Base-by-base conservation (phyloP, 257 asterid species). In the Solanum megistacrolobum region DNA sequence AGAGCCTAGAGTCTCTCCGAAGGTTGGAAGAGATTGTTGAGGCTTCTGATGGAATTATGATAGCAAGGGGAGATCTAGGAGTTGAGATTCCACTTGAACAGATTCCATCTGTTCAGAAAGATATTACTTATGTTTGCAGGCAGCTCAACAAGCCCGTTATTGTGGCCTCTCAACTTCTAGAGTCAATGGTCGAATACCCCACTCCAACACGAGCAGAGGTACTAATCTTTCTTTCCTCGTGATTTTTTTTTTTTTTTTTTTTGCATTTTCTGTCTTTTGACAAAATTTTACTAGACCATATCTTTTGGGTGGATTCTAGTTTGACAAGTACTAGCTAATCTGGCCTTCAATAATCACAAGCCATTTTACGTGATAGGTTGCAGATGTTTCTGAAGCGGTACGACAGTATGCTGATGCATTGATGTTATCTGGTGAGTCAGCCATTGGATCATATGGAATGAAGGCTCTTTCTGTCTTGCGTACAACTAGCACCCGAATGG, bases 41-140 rank as follows among this genome's bases (percentile, higher is more conserved):
- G 84, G 95, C 96, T 88, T 95, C 98, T 5, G 96, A 96, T 89
- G 98, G 98, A 41, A 92, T 95, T 90, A 95, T 96, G 98, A 95
- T 94, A 60, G 98, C 98, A n/a, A 92, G 98, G 91, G 98, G 98
- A 75, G 98, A 96, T 91, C 98, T 96, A 76, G 98, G 98, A 83
- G 98, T 95, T 58, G 98, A 96, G 89, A 92, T 96, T 83, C 98
- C 98, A 62, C 91, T 95, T 12, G 98, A 94, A 90, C 96, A 95
- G 93, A 95, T 96, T 65, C 98, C 98, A 21, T 87, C 95, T 21
- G 94, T 94, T 86, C 98, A 96, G 87, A 93, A 93, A 85, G 79
- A 92, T 86, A 96, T 96, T 39, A 91, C 92, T 73, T 86, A 86
- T 58, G 87, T 93, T 31, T 94, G 98, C 91, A 91, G 98, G 87